Base-by-base conservation (phyloP, 345 rosid species). In the Fremontodendron californicum region DNA sequence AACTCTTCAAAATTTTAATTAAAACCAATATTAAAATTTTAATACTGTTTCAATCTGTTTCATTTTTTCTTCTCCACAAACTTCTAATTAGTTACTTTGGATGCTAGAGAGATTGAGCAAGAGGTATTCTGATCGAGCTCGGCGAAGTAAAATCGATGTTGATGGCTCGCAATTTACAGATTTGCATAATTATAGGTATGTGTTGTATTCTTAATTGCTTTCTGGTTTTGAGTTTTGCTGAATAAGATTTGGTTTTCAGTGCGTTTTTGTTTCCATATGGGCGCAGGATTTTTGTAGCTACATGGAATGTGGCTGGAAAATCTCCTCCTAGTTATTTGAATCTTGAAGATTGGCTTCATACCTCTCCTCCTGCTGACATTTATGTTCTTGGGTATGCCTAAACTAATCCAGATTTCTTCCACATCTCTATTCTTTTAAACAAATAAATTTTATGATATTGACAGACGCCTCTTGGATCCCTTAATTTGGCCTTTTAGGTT, bases 261-360 rank as follows among this genome's bases (percentile, higher is more conserved):
- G 10, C 7, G 21, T 43, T 74, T 61, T 42, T 78, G 58, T 75
- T 66, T 65, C 25, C n/a, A 31, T 55, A 9, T 48, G 67, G 3
- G 25, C 23, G 19, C 80, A 94, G 98, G 80, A 83, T 93, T 43
- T 93, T 93, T 85, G 96, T 92, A 51, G 98, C 99, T 27, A 95
- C 99, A 49, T 95, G 99, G 99, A 95, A 95, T 80, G 99, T 95
- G 70, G 99, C 93, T 78, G 99, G 99, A 39, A 93, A 92, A 77
- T 87, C 98, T 67, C 99, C 99, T n/a, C 96, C 98, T 39, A 87
- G 85, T 81, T 52, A 75, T 80, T 82, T 96, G 83, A 93, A 83
- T 83, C 91, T 96, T 48, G 97, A 96, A 58, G 99, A 96, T 77
- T 96, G 99, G 99, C 97, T 96, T 79, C 96, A 90, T 75, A 85